Evolutionary conservation across 1,284 basidiomycete species (phyloP), one percentile per base, ranked within the genome.

Genomic region (Ustilago nuda): DNA sequence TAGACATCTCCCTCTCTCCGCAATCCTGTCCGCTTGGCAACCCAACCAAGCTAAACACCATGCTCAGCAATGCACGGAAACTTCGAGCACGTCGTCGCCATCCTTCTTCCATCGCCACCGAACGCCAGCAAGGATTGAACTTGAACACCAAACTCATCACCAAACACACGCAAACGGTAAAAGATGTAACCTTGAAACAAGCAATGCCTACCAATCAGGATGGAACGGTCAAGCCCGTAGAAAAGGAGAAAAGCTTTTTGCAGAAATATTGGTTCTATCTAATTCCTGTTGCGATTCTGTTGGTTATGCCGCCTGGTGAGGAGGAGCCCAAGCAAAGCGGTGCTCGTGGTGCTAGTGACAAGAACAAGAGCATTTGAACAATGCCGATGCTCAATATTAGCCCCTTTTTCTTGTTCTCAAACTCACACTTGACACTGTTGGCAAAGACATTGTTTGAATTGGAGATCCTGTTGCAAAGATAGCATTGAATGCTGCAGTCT

Each of bases 201-300:
- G 66, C 75, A 2, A 35, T 55, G 7, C 66, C 69, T 9, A 78
- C 76, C 15, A 76, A 66, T 33, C 58, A 71, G 19, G 70, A 76
- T 33, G 79, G 79, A n/a, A 61, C 60, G 8, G 64, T 75, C 12
- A 52, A 56, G 3, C 11, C 37, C 1, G 68, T 66, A 0, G 59
- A 56, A 27, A 66, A 70, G 2, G 71, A 73, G 32, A 78, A 78
- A 37, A 62, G 62, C 8, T 78, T 82, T 37, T 30, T 82, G 15
- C 76, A 77, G 19, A 80, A 80, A 41, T 83, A 83, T 54, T 83
- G 82, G 82, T 68, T 71, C 43, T 83, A 73, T 52, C 32, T 75
- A 5, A 66, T 82, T 46, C 80, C 80, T 0, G 27, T 82, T 5
- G 62, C 70, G 17, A 33, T 77, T 17, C 58, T 82, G 36, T n/a